Percentiles rank a stretch among this genome's conserved stretches.
Evolutionary conservation across 2,329 filamentous ascomycete species (phyloP).

Genomic region (Niveomyces coronatus): DNA sequence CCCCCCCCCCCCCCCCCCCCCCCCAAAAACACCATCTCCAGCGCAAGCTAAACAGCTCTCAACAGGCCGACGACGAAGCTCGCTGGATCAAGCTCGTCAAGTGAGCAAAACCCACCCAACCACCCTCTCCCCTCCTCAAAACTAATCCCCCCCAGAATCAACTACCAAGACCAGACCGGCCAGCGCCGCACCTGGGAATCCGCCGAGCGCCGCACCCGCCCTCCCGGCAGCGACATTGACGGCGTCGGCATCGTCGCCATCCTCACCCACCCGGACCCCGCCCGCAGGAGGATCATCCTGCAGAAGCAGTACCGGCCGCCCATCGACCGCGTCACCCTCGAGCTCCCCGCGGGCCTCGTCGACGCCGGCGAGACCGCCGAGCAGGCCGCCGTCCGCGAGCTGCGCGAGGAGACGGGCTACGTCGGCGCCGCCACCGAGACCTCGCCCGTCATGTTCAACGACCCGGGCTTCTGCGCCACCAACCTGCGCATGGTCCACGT

Average conservation of each 20-base stretch:
- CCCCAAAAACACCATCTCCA: background rate
- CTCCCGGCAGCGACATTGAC: slow-evolving; percentile 51
- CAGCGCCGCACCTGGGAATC: slow-evolving; percentile 58
- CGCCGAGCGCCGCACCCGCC: slow-evolving; percentile 59
- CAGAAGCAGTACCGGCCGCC: slow-evolving; percentile 60
- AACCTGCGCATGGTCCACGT: slow-evolving; percentile 64
- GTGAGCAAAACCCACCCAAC: slow-evolving; percentile 23
- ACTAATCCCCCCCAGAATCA: slow-evolving; percentile 32
- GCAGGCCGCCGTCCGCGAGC: slow-evolving; percentile 51
- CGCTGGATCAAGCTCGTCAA: slow-evolving; percentile 50
- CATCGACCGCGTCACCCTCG: slow-evolving; percentile 47
- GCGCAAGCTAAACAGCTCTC: background rate
- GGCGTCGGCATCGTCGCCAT: slow-evolving; percentile 66
- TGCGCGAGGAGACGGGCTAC: slow-evolving; percentile 59
- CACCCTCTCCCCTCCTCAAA: background rate
- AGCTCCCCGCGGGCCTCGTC: slow-evolving; percentile 54
- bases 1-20: background rate
- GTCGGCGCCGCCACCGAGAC: slow-evolving; percentile 43
- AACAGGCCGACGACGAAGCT: slow-evolving; percentile 40
- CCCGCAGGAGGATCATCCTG: slow-evolving; percentile 46
- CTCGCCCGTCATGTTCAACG: slow-evolving; percentile 58
- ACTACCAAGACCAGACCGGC: slow-evolving; percentile 54
- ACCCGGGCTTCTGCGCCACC: slow-evolving; percentile 57
- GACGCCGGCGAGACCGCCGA: slow-evolving; percentile 53
- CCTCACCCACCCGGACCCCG: slow-evolving; percentile 36